Base-by-base conservation (phyloP, 2,329 filamentous ascomycete species). In the Aspergillus terreus region DNA sequence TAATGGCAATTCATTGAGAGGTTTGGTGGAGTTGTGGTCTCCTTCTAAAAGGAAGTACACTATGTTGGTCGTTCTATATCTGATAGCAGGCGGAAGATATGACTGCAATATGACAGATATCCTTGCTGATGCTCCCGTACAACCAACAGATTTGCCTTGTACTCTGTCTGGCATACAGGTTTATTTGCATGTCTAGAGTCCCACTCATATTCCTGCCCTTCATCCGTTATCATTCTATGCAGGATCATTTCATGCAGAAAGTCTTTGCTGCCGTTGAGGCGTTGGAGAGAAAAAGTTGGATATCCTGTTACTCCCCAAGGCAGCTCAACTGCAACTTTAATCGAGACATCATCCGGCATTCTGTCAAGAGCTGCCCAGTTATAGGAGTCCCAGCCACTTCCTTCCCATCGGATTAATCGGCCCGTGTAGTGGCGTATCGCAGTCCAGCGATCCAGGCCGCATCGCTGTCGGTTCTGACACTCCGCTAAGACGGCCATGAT, bases 181-280 rank as follows among this genome's bases (percentile, higher is more conserved):
- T 19, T n/a, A 12, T 23, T 10, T 17, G 10, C 40, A 49, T 19
- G 23, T 2, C n/a, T 6, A 12, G 12, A 44, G 1, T 25, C 21
- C 42, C 49, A 46, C 12, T 30, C n/a, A 50, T 46, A 50, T 35
- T 42, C 35, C 2, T 50, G 10, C 9, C 49, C 49, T 1, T 25
- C 0, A 4, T 43, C 25, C 15, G 3, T n/a, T 27, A 50, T 50
- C 49, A 43, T 46, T 15, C 25, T 35, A 50, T 50, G 49, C 35
- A 46, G 17, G 36, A 50, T 50, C 49, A 50, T 50, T 27, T 46
- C 49, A 35, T 43, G 49, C 36, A 50, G 44, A 36, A 42, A 50
- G 25, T 27, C 4, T 36, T 46, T 6, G 33, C 35, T 43, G 23
- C 17, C 32, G 36, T 19, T 11, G 27, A 50, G 23, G 27, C 49